Evolutionary conservation across 805 yeast species (phyloP), one percentile per base, ranked within the genome.

Genomic region (Kockiozyma suomiensis): DNA sequence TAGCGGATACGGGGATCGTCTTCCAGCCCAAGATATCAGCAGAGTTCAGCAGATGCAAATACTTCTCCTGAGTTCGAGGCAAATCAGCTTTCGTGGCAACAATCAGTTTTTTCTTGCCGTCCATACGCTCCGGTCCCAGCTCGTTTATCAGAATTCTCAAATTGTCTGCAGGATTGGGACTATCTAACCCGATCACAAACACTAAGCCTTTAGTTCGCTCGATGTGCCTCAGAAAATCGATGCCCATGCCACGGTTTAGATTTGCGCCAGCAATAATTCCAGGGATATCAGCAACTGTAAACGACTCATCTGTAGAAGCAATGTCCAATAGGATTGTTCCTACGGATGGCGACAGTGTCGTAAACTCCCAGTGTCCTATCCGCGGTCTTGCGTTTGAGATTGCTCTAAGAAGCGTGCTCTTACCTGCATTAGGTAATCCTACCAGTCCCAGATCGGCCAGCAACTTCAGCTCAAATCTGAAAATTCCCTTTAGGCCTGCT

Each of bases 211-310:
- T 87, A 3, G 97, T 88, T 65, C 99, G 81, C 73, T 94, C 98
- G 49, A 94, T 84, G 72, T 94, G 99, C 56, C 97, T 81, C 64
- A 94, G 75, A 73, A 94, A 94, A 64, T 91, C 97, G 50, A 90
- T 78, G 0, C 99, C 99, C 88, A 94, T 86, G 1, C 99, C 99
- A 71, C 82, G 86, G 70, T 92, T 88, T 5, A 72, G 71, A 6
- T 85, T 81, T 0, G 99, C 98, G 5, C 96, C 97, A 72, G 85
- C 81, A 61, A 94, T 88, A 47, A 94, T 87, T 5, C 99, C 99
- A 0, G 99, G 99, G 59, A 94, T 94, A 76, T 94, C 99, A 1
- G 98, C 98, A 1, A 94, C 97, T 0, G 97, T 89, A 72, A 93
- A 92, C 4, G 87, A 81, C 25, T 68, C 67, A 46, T 70, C 69